Conservation (phyloP, 257 asterid genomes). For the Nicotiana noctiflora region DNA sequence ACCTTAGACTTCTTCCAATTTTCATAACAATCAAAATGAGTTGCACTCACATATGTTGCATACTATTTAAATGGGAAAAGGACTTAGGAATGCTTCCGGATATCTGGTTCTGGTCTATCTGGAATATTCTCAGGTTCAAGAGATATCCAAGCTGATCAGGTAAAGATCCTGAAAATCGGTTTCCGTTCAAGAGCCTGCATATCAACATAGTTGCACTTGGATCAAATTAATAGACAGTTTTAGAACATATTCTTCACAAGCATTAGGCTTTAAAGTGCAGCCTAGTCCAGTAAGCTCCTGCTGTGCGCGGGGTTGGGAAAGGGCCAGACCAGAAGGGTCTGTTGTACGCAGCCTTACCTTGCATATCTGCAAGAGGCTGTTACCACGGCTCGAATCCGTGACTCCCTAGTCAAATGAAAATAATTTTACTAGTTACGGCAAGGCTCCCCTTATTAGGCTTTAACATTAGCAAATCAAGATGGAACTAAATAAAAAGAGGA, state of each 20-base stretch:
- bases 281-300: too few species aligned
- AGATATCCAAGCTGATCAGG: slow-evolving; percentile 37
- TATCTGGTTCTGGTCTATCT: slow-evolving; percentile 37
- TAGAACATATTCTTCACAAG: neutral
- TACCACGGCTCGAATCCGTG: too few species aligned
- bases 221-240: neutral
- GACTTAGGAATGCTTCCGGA: slow-evolving; percentile 42
- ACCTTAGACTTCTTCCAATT: neutral
- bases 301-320: too few species aligned
- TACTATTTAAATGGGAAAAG: slow-evolving; percentile 26
- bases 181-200: slow-evolving; percentile 43
- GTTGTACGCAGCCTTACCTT: too few species aligned
- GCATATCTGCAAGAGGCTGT: too few species aligned
- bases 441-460: too few species aligned
- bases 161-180: slow-evolving; percentile 34
- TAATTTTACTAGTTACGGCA: too few species aligned
- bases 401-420: too few species aligned
- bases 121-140: slow-evolving; percentile 29
- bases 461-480: neutral
- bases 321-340: too few species aligned
- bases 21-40: neutral
- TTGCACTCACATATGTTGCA: slow-evolving; percentile 31
- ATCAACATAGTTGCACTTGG: neutral
- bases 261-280: neutral
- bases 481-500: neutral